Base-by-base conservation (phyloP, 179 eudicot species). In the Spinacia oleracea region DNA sequence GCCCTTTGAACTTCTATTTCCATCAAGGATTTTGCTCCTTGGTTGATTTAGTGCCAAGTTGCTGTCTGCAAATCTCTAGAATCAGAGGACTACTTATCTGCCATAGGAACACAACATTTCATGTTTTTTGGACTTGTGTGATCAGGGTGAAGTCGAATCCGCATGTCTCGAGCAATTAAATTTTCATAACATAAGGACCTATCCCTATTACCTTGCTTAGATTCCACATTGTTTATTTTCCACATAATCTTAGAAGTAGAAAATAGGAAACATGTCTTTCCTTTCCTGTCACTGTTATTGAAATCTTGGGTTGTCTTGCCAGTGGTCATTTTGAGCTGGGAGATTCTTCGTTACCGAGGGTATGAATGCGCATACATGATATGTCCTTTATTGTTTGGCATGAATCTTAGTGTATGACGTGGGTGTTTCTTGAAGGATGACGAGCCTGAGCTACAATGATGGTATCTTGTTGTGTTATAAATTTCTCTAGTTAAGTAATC, bases 401-500 rank as follows among this genome's bases (percentile, higher is more conserved):
- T 76, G 48, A 64, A 51, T 53, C 12, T 23, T 48, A n/a, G 73
- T 66, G 73, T 66, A 65, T 53, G 27, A 32, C 34, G 25, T 59
- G 15, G 25, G 53, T 21, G 3, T 35, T 34, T 21, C 31, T 29
- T 66, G 46, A 51, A 68, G 55, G 11, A 60, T 62, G 56, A 60
- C 59, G 45, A 59, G 58, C 60, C 16, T 67, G 38, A 43, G 42
- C 53, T 66, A 73, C 53, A 66, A 18, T 12, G 16, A 43, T 71
- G 18, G 70, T 46, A 66, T 35, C 21, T 48, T 23, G 35, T 3
- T 40, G 21, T 69, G 71, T 6, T 34, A 25, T 23, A 27, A 42
- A 25, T 4, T 74, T 27, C 34, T 27, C 38, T 69, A 40, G 20
- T 69, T 53, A 69, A 73, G 42, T 46, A 31, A 70, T 56, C 5